Base-by-base conservation (phyloP, 2,329 filamentous ascomycete species). In the Passalora sequoiae region DNA sequence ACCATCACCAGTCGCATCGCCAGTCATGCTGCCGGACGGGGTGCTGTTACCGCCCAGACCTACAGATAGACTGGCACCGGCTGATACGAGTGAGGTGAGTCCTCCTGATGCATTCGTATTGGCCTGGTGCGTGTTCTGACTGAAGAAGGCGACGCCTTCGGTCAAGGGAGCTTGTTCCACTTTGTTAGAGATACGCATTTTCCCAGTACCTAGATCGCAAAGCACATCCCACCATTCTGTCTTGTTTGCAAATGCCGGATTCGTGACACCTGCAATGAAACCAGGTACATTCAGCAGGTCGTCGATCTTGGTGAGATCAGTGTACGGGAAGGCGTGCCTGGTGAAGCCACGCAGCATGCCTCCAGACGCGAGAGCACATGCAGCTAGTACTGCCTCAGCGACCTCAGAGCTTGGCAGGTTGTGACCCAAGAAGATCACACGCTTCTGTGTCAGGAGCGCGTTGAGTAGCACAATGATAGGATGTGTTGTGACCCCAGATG, bases 171-270 rank as follows among this genome's bases (percentile, higher is more conserved):
- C 85, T 16, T 78, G 68, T 50, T 97, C 91, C 53, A 97, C 89
- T 57, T 82, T 83, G 63, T 78, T 87, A 60, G 87, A 94, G 59
- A 98, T 97, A 67, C 92, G 94, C 73, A 98, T 89, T 31, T 89
- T 82, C 7, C 92, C 92, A 1, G 83, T 91, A 0, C 89, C 85
- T 30, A 98, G 73, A 65, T 98, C 92, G 65, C 92, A 98, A 9
- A 98, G 75, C 7, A 98, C 69, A 66, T 98, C 92, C 92, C 92
- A 98, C 92, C 92, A 98, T 63, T 96, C 89, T 0, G 86, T 86
- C 60, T 97, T 91, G 60, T 89, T 81, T 49, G 91, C 89, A 63
- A 98, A 98, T 0, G 89, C 91, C 4, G 92, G 92, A 61, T 98
- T 98, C 1, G 91, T 98, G 29, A 98, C 92, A 44, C 92, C 92